Conservation (phyloP, 805 yeast genomes). For the Nakazawaea pomicola region DNA sequence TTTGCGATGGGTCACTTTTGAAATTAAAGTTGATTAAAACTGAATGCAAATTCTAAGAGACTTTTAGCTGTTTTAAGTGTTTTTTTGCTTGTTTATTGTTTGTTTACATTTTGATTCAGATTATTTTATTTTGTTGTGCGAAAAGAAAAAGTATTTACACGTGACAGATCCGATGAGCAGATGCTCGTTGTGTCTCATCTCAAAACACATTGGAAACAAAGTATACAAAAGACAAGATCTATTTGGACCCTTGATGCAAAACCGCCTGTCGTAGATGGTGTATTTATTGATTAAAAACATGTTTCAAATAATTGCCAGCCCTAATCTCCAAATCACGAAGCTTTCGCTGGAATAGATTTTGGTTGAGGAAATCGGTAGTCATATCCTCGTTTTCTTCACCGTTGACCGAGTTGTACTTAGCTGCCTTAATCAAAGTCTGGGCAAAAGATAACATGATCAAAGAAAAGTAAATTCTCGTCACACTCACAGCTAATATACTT, state of each 20-base stretch:
- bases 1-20: background rate
- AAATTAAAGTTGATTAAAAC: too few relatives aligned
- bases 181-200: too few relatives aligned
- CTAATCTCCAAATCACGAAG: constrained; percentile 9
- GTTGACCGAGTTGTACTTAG: constrained; percentile 25
- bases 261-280: too few relatives aligned
- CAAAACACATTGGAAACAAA: background rate
- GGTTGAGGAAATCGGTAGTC: constrained; percentile 2
- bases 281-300: background rate
- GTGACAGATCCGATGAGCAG: background rate
- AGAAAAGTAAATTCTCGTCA: constrained; percentile 54
- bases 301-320: constrained; percentile 3
- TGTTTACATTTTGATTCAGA: background rate
- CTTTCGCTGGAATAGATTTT: constrained; percentile 10
- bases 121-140: background rate
- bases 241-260: too few relatives aligned
- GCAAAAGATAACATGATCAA: constrained; percentile 56
- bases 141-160: background rate
- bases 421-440: constrained; percentile 45
- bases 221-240: too few relatives aligned
- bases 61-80: background rate
- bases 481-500: constrained; percentile 42
- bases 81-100: background rate
- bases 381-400: constrained; percentile 2
- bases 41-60: too few relatives aligned